Evolutionary conservation across 2,329 filamentous ascomycete genomes (phyloP).

Genomic region (Trichoderma asperellum): DNA sequence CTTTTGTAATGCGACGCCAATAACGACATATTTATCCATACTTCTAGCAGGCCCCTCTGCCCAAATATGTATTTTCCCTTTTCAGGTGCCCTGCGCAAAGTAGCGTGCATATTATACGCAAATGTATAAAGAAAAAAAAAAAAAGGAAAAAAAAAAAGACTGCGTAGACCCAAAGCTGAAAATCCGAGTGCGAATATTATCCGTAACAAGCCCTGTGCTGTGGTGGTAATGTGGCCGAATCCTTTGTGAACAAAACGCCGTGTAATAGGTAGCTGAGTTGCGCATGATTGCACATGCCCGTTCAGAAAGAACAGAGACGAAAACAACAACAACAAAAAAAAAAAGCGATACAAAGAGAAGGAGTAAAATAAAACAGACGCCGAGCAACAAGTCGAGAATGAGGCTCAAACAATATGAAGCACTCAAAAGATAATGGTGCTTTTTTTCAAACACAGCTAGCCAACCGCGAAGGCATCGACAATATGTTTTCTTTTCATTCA

Average conservation of each 20-base stretch:
- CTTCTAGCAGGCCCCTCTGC: background rate
- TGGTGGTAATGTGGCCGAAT: conserved; percentile 16
- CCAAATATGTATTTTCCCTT: background rate
- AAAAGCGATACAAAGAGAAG: background rate
- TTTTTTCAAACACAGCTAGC: background rate
- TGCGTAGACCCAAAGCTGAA: conserved; percentile 6
- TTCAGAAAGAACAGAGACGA: background rate
- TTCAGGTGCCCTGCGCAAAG: background rate
- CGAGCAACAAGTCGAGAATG: conserved; percentile 1
- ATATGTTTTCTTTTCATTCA: conserved; percentile 34
- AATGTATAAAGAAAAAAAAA: too few relatives aligned
- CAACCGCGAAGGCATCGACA: background rate
- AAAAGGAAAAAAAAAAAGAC: background rate
- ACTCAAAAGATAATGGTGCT: background rate
- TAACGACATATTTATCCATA: conserved; percentile 7
- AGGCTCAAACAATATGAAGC: conserved; percentile 6
- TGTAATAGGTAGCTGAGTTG: conserved; percentile 1
- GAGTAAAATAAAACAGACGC: conserved; percentile 10
- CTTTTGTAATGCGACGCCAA: conserved; percentile 3
- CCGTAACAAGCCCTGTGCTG: conserved; percentile 21
- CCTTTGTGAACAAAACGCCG: conserved; percentile 26
- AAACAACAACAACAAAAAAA: background rate
- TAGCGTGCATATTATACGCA: conserved; percentile 4
- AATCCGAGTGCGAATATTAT: conserved; percentile 6
- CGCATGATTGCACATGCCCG: conserved; percentile 7